phyloP scores from a whole-genome alignment of 1,284 basidiomycete genomes.

The Cutaneotrichosporon mucoides region DNA sequence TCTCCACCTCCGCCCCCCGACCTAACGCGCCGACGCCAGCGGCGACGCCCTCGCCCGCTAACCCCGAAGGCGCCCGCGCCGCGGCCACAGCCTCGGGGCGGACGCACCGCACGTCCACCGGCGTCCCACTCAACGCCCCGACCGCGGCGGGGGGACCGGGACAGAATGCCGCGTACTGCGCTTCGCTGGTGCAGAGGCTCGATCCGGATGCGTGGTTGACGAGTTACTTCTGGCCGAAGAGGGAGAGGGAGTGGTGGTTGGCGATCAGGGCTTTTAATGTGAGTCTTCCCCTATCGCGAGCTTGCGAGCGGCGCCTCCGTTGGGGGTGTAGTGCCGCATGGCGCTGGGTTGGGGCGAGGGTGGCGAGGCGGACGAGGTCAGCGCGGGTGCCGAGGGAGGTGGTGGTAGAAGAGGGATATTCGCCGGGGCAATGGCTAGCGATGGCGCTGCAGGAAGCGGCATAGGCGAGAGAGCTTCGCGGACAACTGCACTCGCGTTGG shows the following conservation, averaged over 20 bases:
- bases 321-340: no score
- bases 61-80: background rate
- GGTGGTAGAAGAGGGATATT: no score
- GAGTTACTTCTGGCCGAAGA: constrained; percentile 69
- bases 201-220: constrained; percentile 66
- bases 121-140: constrained; percentile 18
- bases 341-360: no score
- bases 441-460: no score
- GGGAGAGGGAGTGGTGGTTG: constrained; percentile 65
- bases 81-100: background rate
- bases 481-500: no score
- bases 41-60: background rate
- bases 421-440: no score
- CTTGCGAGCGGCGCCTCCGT: no score
- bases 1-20: no score
- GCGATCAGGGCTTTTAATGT: constrained; percentile 85
- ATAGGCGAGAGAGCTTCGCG: no score
- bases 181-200: constrained; percentile 42
- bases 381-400: no score
- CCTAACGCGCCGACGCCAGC: background rate
- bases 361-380: no score
- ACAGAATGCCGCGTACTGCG: constrained; percentile 44
- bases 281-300: no score
- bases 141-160: constrained; percentile 34
- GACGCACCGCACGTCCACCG: constrained; percentile 6